A percentile compares a stretch with the other conserved stretches of the same genome.
These are phyloP conservation scores for Chlamydomonas asymmetrica DNA, from an alignment of 139 green algal genomes.

Conservation along the genomic window DNA sequence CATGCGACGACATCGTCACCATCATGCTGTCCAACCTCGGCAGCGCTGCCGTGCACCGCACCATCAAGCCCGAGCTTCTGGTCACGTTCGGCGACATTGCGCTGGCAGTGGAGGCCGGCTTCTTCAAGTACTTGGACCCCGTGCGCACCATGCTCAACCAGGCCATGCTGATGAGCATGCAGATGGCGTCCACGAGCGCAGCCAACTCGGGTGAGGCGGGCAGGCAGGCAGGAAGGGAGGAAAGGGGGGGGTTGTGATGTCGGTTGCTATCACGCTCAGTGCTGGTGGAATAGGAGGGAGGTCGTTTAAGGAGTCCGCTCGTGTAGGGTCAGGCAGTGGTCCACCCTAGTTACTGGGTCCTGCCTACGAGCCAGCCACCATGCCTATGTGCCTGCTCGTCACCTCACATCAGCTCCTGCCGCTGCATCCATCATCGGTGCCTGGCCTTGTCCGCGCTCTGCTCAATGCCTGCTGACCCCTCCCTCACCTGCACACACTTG, in stretches of 20 bases:
- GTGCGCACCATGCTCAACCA: conserved; percentile 83
- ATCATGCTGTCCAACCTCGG: conserved; percentile 49
- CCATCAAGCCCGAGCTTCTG: conserved; percentile 95
- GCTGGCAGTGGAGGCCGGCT: conserved; percentile 84
- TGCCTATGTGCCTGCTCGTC: conserved; percentile 15
- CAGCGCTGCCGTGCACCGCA: conserved; percentile 80
- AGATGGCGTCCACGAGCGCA: conserved; percentile 27
- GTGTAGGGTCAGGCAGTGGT: no score
- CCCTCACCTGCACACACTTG: neutral
- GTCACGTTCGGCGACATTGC: conserved; percentile 92
- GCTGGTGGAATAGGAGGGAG: no score
- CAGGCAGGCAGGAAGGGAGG: no score
- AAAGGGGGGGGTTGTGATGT: no score
- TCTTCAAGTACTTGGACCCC: conserved; percentile 85
- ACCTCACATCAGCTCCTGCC: neutral
- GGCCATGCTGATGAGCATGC: conserved; percentile 66
- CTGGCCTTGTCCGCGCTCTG: neutral
- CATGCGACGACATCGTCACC: conserved; percentile 82
- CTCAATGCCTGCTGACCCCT: neutral
- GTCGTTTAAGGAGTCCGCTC: no score
- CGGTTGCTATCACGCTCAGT: no score
- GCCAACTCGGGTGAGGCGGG: no score
- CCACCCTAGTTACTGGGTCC: no score
- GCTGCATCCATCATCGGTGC: neutral
- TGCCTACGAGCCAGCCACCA: no score